A percentile compares a stretch with the other conserved stretches of the same genome.
Conservation (phyloP, 768 basidiomycete species). For the Pleurotus tuber-regium region DNA sequence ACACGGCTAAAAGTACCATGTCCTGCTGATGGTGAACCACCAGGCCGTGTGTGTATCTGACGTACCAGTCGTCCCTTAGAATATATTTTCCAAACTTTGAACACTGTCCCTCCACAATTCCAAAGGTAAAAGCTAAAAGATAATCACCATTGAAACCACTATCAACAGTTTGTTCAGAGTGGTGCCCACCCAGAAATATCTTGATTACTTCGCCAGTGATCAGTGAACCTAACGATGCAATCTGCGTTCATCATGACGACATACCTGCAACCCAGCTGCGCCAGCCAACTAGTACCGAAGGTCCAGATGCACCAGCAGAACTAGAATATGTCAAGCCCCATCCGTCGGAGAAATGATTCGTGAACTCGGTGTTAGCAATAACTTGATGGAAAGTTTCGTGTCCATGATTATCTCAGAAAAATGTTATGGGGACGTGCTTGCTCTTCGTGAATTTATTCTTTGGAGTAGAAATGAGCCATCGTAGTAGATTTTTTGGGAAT, state of each 20-base stretch:
- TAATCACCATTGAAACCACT: background rate
- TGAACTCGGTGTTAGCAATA: conserved; percentile 39
- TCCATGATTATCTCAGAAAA: conserved; percentile 35
- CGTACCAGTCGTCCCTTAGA: conserved; percentile 25
- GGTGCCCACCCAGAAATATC: conserved; percentile 46
- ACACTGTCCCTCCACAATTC: conserved; percentile 31
- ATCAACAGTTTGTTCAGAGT: conserved; percentile 58
- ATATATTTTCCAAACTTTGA: conserved; percentile 47
- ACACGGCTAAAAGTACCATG: conserved; percentile 51
- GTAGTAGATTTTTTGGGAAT: no score
- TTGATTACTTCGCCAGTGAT: conserved; percentile 69
- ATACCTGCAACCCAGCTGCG: no score
- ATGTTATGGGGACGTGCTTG: conserved; percentile 41
- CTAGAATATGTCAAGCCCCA: conserved; percentile 40
- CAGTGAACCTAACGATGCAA: no score
- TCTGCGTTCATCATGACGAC: no score
- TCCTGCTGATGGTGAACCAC: conserved; percentile 41
- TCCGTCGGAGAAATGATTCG: conserved; percentile 46
- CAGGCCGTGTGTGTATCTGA: background rate
- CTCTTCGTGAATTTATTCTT: conserved; percentile 17
- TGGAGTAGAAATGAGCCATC: no score
- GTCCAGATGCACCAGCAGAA: background rate
- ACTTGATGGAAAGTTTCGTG: conserved; percentile 61
- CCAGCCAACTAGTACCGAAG: background rate
- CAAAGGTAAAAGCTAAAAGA: conserved; percentile 37